Conservation (phyloP, 148 eudicot species). For the Heliamphora exappendiculata region DNA sequence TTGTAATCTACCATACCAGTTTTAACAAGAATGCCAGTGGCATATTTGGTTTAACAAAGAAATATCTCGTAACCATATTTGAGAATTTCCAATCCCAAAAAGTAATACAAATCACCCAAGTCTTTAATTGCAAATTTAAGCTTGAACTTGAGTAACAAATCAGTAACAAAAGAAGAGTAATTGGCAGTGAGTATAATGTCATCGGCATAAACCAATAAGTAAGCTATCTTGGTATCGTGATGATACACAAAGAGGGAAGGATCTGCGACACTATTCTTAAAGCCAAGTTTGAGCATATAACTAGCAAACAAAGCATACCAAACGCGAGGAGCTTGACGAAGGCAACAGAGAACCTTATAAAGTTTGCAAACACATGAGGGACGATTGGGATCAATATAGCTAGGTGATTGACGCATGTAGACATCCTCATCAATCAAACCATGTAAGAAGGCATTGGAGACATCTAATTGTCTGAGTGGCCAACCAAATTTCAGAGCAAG, state of each 20-base stretch:
- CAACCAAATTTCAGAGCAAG: background rate
- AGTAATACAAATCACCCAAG: background rate
- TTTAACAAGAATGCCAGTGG: too few relatives aligned
- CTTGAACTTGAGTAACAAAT: background rate
- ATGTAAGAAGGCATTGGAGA: background rate
- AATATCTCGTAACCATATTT: too few relatives aligned
- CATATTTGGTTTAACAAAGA: too few relatives aligned
- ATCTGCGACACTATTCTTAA: background rate
- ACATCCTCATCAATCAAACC: background rate
- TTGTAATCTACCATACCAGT: too few relatives aligned
- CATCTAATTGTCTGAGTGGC: background rate
- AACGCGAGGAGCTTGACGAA: slow-evolving; percentile 1
- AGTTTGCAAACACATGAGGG: background rate
- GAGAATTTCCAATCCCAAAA: background rate
- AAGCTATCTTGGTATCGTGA: background rate
- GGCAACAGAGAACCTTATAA: background rate
- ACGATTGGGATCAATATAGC: background rate
- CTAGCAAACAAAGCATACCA: too few relatives aligned
- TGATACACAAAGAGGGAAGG: background rate
- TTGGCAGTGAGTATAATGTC: background rate
- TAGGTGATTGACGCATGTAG: background rate
- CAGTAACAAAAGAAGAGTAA: background rate
- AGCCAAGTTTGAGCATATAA: background rate
- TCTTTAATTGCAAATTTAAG: too few relatives aligned
- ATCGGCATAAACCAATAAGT: background rate